Percentiles rank a stretch among this genome's conserved stretches.
phyloP scores from a whole-genome alignment of 2,329 filamentous ascomycete species.

The Ophiocordyceps polyrhachis-furcata region DNA sequence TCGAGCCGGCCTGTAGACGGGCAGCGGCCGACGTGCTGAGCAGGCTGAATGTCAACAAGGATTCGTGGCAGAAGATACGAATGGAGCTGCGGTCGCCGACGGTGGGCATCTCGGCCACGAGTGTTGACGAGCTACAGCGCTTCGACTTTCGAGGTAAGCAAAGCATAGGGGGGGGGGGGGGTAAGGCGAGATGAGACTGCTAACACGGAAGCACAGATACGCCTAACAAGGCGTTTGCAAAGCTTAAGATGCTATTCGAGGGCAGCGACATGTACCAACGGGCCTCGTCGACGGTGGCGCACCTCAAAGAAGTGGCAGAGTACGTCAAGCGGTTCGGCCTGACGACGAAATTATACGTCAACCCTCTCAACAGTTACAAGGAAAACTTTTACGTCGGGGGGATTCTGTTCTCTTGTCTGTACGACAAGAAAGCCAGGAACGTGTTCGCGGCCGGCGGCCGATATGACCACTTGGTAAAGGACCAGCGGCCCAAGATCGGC shows the following conservation, averaged over 20 bases:
- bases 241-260: conserved; percentile 40
- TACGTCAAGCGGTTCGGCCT: conserved; percentile 63
- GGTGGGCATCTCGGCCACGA: conserved; percentile 72
- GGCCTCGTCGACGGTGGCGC: conserved; percentile 56
- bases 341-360: conserved; percentile 62
- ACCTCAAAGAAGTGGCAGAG: conserved; percentile 59
- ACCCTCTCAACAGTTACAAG: conserved; percentile 71
- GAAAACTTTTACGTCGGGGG: conserved; percentile 80
- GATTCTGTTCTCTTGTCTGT: conserved; percentile 76
- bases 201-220: conserved; percentile 20
- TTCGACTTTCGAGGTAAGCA: conserved; percentile 71
- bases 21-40: conserved; percentile 69
- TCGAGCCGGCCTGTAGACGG: conserved; percentile 48
- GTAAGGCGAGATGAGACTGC: neutral
- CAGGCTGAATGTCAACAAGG: conserved; percentile 66
- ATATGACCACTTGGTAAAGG: conserved; percentile 76
- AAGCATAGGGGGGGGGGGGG: too few relatives aligned
- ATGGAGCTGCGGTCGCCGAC: conserved; percentile 64
- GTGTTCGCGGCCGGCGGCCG: conserved; percentile 87
- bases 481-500: conserved; percentile 55
- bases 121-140: conserved; percentile 69
- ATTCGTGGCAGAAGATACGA: conserved; percentile 68
- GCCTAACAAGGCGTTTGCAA: conserved; percentile 36
- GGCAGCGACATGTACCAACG: conserved; percentile 52
- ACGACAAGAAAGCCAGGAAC: conserved; percentile 65